Percentiles rank a stretch among this genome's conserved stretches.
phyloP scores from a whole-genome alignment of 2,329 filamentous ascomycete genomes.

The Xylaria sp. region DNA sequence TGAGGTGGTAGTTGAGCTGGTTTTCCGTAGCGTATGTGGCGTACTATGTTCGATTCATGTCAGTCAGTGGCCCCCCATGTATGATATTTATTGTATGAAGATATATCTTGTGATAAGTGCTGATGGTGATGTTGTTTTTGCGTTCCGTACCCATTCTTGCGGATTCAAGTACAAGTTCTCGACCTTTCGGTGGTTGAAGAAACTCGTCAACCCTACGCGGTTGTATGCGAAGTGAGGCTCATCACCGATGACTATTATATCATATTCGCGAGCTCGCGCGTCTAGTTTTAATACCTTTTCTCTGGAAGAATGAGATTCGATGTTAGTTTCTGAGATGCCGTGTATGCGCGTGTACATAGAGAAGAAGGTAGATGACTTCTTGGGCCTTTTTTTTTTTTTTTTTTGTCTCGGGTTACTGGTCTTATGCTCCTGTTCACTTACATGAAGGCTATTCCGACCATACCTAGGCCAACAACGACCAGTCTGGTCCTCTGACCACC shows the following conservation, averaged over 20 bases:
- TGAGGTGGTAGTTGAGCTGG: constrained; percentile 75
- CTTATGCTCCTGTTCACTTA: constrained; percentile 52
- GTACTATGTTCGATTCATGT: constrained; percentile 57
- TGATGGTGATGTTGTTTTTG: background rate
- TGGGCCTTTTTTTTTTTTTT: background rate
- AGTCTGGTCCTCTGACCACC: constrained; percentile 63
- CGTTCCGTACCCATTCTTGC: constrained; percentile 70
- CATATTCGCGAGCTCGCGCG: constrained; percentile 74
- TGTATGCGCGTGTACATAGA: background rate
- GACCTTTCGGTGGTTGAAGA: constrained; percentile 84
- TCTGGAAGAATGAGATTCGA: constrained; percentile 49
- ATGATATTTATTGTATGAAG: background rate
- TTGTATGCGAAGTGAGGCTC: constrained; percentile 90
- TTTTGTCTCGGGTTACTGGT: background rate
- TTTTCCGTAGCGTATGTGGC: constrained; percentile 64
- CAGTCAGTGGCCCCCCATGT: background rate
- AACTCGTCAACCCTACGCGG: constrained; percentile 84
- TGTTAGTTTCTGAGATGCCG: background rate
- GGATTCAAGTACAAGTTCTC: constrained; percentile 91
- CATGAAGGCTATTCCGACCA: constrained; percentile 92
- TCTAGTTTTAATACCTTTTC: constrained; percentile 91
- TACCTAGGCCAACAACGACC: constrained; percentile 86
- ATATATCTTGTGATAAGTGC: too few species aligned
- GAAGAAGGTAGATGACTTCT: background rate
- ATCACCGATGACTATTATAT: constrained; percentile 85